Percentiles rank a stretch among this genome's conserved stretches.
Conservation (phyloP, 768 basidiomycete genomes). For the Boletus sp. region DNA sequence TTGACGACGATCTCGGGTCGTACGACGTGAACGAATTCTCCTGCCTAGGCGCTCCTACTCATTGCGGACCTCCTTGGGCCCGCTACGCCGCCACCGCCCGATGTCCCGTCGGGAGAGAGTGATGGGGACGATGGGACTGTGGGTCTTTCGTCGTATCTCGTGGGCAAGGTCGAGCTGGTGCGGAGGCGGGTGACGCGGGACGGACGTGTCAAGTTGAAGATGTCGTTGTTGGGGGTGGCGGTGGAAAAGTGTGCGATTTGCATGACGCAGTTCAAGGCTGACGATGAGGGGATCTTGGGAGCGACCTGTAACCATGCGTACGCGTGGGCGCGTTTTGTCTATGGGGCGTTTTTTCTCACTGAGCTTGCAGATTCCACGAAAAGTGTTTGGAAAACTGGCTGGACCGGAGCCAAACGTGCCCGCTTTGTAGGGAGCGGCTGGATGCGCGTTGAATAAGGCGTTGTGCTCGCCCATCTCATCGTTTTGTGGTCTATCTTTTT, state of each 20-base stretch:
- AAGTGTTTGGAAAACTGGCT: constrained; percentile 63
- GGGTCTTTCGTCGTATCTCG: constrained; percentile 22
- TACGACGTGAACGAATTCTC: constrained; percentile 20
- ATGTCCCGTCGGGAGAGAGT: constrained; percentile 4
- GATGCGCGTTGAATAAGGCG: constrained; percentile 20
- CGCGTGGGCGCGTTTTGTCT: constrained; percentile 13
- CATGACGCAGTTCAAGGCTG: constrained; percentile 61
- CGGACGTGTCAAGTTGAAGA: constrained; percentile 69
- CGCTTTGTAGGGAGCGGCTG: constrained; percentile 56
- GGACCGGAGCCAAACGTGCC: constrained; percentile 57
- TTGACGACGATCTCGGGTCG: constrained; percentile 21
- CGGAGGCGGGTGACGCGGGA: constrained; percentile 57
- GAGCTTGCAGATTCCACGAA: constrained; percentile 49
- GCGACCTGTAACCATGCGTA: constrained; percentile 59
- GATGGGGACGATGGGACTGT: constrained; percentile 1
- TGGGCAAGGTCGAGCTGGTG: constrained; percentile 51
- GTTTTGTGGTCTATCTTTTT: neutral
- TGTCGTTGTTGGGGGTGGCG: constrained; percentile 55
- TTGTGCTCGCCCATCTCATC: neutral
- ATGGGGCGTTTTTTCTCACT: no score
- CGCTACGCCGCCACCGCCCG: constrained; percentile 27
- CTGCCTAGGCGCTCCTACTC: constrained; percentile 51
- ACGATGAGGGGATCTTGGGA: constrained; percentile 53
- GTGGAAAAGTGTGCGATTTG: constrained; percentile 77
- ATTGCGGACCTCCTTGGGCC: constrained; percentile 63